Conservation (phyloP, 257 asterid species). For the Eucommia ulmoides region DNA sequence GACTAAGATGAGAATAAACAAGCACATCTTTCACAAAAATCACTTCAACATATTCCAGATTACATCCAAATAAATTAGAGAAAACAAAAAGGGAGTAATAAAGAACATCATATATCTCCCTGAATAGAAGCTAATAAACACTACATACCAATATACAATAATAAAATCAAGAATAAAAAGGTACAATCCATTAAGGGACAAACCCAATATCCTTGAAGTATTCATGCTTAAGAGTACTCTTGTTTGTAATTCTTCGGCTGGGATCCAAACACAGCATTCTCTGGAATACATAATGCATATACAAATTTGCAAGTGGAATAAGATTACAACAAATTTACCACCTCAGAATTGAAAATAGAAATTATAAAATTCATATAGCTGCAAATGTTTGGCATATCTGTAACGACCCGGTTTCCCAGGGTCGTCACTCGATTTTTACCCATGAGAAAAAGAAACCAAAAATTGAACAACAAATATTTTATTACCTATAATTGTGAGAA, state of each 20-base stretch:
- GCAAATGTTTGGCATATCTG: no score
- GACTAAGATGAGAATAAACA: no score
- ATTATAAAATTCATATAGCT: no score
- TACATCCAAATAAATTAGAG: slow-evolving; percentile 19
- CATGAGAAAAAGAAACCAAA: no score
- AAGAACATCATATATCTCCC: slow-evolving; percentile 25
- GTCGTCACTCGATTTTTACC: no score
- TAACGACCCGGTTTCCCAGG: no score
- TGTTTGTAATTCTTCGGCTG: slow-evolving; percentile 78
- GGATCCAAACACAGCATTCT: slow-evolving; percentile 80
- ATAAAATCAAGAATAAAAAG: slow-evolving; percentile 26
- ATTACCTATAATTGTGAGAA: no score
- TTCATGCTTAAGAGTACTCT: slow-evolving; percentile 80
- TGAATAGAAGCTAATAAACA: slow-evolving; percentile 22
- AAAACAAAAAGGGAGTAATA: slow-evolving; percentile 10
- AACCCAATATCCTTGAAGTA: slow-evolving; percentile 72
- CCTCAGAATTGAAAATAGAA: no score
- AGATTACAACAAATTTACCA: no score
- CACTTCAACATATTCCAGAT: slow-evolving; percentile 20
- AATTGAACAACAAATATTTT: no score
- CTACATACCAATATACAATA: slow-evolving; percentile 51
- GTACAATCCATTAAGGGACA: slow-evolving; percentile 34
- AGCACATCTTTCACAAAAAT: slow-evolving; percentile 11
- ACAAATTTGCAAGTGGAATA: not conserved
- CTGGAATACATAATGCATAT: not conserved